phyloP scores from a whole-genome alignment of 2,329 filamentous ascomycete genomes.

The Arachnopeziza araneosa region DNA sequence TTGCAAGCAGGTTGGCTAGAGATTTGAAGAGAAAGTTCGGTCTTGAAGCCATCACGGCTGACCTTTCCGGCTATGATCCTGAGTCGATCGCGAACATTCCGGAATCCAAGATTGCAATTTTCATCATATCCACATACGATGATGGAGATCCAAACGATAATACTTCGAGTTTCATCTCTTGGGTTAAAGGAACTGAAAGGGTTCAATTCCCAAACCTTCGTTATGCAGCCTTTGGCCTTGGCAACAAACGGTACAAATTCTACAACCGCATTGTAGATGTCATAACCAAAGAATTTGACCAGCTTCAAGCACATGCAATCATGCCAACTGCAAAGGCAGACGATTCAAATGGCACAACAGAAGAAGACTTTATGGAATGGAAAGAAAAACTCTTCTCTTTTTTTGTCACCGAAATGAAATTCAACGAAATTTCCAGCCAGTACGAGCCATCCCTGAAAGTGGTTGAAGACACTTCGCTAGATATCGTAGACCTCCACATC shows the following conservation, averaged over 20 bases:
- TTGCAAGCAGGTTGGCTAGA: slow-evolving; percentile 36
- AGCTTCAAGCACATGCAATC: slow-evolving; percentile 10
- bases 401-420: slow-evolving; percentile 4
- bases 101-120: slow-evolving; percentile 12
- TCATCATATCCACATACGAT: slow-evolving; percentile 23
- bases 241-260: slow-evolving; percentile 21
- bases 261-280: slow-evolving; percentile 21
- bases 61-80: slow-evolving; percentile 42
- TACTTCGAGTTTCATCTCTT: slow-evolving; percentile 11
- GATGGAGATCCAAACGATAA: slow-evolving; percentile 25
- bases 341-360: slow-evolving; percentile 16
- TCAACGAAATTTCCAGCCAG: slow-evolving; percentile 2
- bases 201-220: slow-evolving; percentile 8
- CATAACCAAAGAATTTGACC: slow-evolving; percentile 9
- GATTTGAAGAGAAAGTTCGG: slow-evolving; percentile 37
- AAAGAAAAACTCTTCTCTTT: slow-evolving; percentile 13
- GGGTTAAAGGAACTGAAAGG: slow-evolving; percentile 8
- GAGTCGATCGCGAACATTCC: slow-evolving; percentile 14
- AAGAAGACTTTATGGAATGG: slow-evolving; percentile 22
- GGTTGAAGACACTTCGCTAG: slow-evolving; percentile 12
- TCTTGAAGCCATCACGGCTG: slow-evolving; percentile 36
- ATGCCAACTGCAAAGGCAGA: slow-evolving; percentile 15
- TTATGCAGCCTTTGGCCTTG: slow-evolving; percentile 20
- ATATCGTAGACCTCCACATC: slow-evolving; percentile 12
- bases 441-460: slow-evolving; percentile 14